phyloP scores from a whole-genome alignment of 1,284 basidiomycete genomes.

The Pascua sp. region DNA sequence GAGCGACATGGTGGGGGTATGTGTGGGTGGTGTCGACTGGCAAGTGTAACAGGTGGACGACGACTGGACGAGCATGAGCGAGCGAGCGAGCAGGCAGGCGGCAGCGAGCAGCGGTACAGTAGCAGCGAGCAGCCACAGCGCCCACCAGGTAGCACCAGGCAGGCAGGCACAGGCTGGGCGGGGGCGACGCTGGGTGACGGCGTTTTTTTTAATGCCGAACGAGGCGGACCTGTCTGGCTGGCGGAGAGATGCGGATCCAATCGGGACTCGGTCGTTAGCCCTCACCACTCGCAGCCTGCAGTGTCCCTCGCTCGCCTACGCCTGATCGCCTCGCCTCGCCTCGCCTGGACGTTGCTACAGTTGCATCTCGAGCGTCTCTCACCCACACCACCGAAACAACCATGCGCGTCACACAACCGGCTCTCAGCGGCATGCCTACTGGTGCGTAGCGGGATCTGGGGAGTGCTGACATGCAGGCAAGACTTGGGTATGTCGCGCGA shows the following conservation, averaged over 20 bases:
- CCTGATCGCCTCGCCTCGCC: not conserved
- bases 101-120: not conserved
- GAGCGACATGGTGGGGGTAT: constrained; percentile 58
- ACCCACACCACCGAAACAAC: constrained; percentile 10
- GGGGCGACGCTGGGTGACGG: too few species aligned
- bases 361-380: not conserved
- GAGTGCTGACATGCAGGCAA: constrained; percentile 32
- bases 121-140: not conserved
- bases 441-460: constrained; percentile 52
- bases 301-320: too few species aligned
- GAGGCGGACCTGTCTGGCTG: too few species aligned
- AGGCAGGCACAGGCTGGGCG: too few species aligned
- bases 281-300: too few species aligned
- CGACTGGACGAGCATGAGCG: not conserved
- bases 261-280: too few species aligned
- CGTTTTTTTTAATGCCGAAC: too few species aligned
- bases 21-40: not conserved
- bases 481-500: constrained; percentile 31
- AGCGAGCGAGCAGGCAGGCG: not conserved
- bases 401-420: constrained; percentile 66
- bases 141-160: too few species aligned
- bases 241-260: too few species aligned
- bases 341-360: not conserved
- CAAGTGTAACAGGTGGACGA: not conserved
- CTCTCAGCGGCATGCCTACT: constrained; percentile 67